These are phyloP conservation scores for Spiraea crenata DNA, from an alignment of 331 rosid genomes.

Conservation along the genomic window DNA sequence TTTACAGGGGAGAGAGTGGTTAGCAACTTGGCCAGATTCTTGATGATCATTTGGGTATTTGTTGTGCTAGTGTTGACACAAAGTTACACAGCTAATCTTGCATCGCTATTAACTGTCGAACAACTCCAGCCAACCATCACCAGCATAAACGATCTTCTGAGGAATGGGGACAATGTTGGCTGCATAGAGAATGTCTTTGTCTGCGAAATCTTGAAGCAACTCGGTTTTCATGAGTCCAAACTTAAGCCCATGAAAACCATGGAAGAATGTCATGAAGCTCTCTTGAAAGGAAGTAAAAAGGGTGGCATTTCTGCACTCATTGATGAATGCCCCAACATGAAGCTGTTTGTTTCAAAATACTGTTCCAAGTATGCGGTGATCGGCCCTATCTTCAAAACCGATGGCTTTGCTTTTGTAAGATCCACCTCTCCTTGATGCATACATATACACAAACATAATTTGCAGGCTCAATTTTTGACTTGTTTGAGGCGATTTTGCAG, in stretches of 20 bases:
- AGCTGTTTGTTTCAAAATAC: conserved; percentile 31
- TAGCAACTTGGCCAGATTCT: conserved; percentile 55
- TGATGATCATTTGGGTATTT: conserved; percentile 45
- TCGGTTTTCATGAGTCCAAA: conserved; percentile 35
- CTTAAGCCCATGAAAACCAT: conserved; percentile 24
- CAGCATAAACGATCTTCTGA: conserved; percentile 28
- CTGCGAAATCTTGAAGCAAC: conserved; percentile 24
- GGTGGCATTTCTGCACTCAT: conserved; percentile 54
- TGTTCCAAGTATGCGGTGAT: conserved; percentile 47
- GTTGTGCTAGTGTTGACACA: conserved; percentile 27
- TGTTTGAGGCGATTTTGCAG: conserved; percentile 25
- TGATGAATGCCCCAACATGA: conserved; percentile 48
- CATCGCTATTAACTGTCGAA: conserved; percentile 48
- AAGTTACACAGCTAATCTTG: conserved; percentile 28
- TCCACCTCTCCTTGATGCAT: background rate
- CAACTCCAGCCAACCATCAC: conserved; percentile 36
- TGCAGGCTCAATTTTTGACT: background rate
- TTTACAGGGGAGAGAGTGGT: conserved; percentile 49
- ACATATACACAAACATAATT: background rate
- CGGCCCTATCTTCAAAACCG: conserved; percentile 27
- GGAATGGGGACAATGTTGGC: conserved; percentile 38
- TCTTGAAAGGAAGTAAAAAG: background rate
- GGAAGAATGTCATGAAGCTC: conserved; percentile 35
- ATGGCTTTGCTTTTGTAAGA: conserved; percentile 27
- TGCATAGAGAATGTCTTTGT: conserved; percentile 37